phyloP scores from a whole-genome alignment of 2,329 filamentous ascomycete species.

The Fusarium tricinctum region DNA sequence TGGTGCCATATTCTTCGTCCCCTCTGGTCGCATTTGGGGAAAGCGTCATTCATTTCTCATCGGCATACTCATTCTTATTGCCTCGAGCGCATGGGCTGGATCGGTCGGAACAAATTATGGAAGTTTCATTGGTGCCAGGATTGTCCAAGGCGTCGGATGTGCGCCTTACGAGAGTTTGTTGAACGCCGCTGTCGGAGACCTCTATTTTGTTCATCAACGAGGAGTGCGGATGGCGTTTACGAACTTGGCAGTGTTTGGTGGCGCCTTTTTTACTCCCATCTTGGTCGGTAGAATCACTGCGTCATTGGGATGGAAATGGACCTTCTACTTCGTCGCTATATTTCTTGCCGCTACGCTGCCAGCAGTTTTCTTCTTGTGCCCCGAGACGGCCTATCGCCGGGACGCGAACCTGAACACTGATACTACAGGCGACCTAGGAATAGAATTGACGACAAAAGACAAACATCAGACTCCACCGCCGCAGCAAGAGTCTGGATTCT shows the following conservation, averaged over 20 bases:
- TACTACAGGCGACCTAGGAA: constrained; percentile 58
- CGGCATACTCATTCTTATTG: constrained; percentile 79
- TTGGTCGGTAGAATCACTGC: constrained; percentile 88
- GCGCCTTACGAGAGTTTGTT: constrained; percentile 92
- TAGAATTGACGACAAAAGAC: constrained; percentile 30
- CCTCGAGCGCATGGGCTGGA: constrained; percentile 84
- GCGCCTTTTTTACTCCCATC: constrained; percentile 81
- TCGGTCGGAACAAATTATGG: constrained; percentile 75
- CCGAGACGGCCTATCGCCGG: constrained; percentile 84
- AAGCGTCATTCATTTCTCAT: constrained; percentile 90
- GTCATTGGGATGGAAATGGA: constrained; percentile 85
- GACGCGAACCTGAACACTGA: constrained; percentile 79
- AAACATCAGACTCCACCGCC: constrained; percentile 23
- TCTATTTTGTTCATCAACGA: constrained; percentile 89
- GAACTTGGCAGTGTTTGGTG: constrained; percentile 70
- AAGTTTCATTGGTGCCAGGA: constrained; percentile 81
- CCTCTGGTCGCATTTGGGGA: constrained; percentile 90
- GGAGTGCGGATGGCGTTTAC: constrained; percentile 89
- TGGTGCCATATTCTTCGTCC: constrained; percentile 87
- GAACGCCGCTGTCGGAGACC: constrained; percentile 88
- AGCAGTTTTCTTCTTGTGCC: constrained; percentile 81
- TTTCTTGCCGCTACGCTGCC: constrained; percentile 80
- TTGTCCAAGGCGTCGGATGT: constrained; percentile 87
- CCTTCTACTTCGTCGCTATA: constrained; percentile 89
- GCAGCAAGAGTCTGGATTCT: constrained; percentile 14